Conservation (phyloP, 2,329 filamentous ascomycete genomes). For the Rhynchosporium secalis region DNA sequence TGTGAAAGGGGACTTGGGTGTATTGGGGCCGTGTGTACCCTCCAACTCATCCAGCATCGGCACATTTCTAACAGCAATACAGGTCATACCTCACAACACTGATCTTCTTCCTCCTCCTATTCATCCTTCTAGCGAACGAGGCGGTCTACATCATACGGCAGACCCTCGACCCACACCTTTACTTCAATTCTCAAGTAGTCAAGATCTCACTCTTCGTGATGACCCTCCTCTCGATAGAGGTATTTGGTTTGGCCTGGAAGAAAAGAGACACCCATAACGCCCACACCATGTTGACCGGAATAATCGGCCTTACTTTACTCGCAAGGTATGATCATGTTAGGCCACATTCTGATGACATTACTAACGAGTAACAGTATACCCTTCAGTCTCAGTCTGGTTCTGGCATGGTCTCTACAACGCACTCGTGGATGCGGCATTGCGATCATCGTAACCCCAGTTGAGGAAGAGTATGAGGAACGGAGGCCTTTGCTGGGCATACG, state of each 20-base stretch:
- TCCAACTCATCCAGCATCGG: background rate
- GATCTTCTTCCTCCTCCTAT: constrained; percentile 9
- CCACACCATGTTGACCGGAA: background rate
- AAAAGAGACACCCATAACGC: background rate
- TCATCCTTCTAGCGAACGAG: constrained; percentile 8
- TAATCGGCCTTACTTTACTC: constrained; percentile 2
- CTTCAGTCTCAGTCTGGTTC: background rate
- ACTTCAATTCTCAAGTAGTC: constrained; percentile 10
- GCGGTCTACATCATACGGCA: constrained; percentile 11
- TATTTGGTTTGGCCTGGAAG: constrained; percentile 2
- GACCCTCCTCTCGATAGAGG: constrained; percentile 8
- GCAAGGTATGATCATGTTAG: background rate
- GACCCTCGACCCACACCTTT: background rate
- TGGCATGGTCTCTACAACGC: background rate
- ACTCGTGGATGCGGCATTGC: constrained; percentile 1
- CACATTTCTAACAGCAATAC: background rate
- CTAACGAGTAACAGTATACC: background rate
- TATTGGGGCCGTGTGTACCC: constrained; percentile 6
- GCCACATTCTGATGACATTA: background rate
- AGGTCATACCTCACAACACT: constrained; percentile 13
- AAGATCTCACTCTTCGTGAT: constrained; percentile 11
- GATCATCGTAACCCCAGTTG: background rate
- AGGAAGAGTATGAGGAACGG: background rate
- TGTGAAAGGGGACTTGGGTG: constrained; percentile 8
- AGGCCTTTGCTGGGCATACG: background rate